Evolutionary conservation across 495 filamentous ascomycete genomes (phyloP), one percentile per base, ranked within the genome.

Genomic region (Hypoxylon perforatum): DNA sequence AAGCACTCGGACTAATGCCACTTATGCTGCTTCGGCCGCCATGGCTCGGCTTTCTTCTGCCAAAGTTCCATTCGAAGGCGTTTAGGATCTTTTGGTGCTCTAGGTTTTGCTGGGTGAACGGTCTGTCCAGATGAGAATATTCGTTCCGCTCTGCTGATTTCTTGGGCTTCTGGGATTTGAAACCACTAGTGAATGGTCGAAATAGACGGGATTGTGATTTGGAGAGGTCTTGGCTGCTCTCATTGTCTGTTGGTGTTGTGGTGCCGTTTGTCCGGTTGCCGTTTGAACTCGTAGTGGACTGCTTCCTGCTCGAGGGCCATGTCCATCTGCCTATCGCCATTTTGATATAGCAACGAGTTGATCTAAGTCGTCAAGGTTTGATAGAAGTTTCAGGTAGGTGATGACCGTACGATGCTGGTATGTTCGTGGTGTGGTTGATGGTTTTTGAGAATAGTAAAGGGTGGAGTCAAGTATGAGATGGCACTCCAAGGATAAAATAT

Each of bases 81-180:
- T 41, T 65, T 33, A 74, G 38, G 30, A 74, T 55, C 54, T 70
- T 74, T 46, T 72, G 72, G 49, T 74, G 65, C 46, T 69, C 72
- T 23, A 72, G 53, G 44, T 74, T 74, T 47, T 74, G 69, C 12
- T 52, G 62, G 2, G 69, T 74, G 62, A 74, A 70, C 8, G 66
- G 69, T 17, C 63, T 67, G 49, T 74, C 60, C 12, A 72, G 53
- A 44, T 68, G 48, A 15, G 50, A 28, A 38, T 23, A 49, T 23
- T 70, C 67, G 33, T 61, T 46, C 17, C 51, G 61, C 30, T 62
- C 61, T 22, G 39, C 51, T n/a, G 67, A 54, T 38, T 65, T 61
- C 30, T 61, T 70, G 12, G 67, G n/a, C 19, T 53, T 65, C 6
- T 46, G 51, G 41, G 67, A 58, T 49, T 48, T 65, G 52, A 70